These are phyloP conservation scores for Babesia sp. DNA, from an alignment of 169 alveolate species.

Conservation along the genomic window DNA sequence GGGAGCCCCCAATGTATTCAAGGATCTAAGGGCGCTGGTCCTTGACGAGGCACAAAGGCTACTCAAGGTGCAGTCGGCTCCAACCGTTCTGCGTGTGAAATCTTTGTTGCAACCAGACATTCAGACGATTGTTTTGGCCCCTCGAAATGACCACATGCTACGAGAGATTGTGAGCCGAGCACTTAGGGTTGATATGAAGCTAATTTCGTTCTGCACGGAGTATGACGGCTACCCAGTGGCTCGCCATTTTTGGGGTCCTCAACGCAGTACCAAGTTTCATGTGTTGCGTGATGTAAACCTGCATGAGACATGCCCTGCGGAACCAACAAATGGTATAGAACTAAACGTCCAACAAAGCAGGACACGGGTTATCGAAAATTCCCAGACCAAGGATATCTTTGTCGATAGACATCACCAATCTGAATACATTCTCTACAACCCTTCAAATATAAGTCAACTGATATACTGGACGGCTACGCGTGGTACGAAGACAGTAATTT, in stretches of 20 bases:
- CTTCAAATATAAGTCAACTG: constrained; percentile 15
- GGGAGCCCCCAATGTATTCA: constrained; percentile 10
- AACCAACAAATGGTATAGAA: constrained; percentile 8
- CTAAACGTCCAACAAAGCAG: constrained; percentile 26
- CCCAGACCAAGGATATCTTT: constrained; percentile 17
- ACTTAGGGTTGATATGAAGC: constrained; percentile 49
- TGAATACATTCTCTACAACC: constrained; percentile 50
- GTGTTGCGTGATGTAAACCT: not conserved
- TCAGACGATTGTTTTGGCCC: constrained; percentile 50
- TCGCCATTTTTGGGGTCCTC: constrained; percentile 63
- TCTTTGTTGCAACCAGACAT: constrained; percentile 25
- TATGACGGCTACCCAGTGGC: constrained; percentile 19
- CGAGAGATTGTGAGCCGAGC: constrained; percentile 47
- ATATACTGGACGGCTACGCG: not conserved
- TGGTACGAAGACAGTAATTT: constrained; percentile 22
- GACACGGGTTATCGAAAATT: constrained; percentile 1
- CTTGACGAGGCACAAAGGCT: constrained; percentile 60
- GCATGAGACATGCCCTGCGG: not conserved
- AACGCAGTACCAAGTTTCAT: constrained; percentile 19
- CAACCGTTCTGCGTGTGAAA: constrained; percentile 27
- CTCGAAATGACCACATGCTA: constrained; percentile 32
- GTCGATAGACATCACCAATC: constrained; percentile 1
- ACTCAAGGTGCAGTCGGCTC: constrained; percentile 32
- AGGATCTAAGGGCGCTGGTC: constrained; percentile 26
- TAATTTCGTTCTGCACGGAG: constrained; percentile 55